Evolutionary conservation across 192 early-diverging fungal species (phyloP).

Genomic region (Gonapodya prolifera): DNA sequence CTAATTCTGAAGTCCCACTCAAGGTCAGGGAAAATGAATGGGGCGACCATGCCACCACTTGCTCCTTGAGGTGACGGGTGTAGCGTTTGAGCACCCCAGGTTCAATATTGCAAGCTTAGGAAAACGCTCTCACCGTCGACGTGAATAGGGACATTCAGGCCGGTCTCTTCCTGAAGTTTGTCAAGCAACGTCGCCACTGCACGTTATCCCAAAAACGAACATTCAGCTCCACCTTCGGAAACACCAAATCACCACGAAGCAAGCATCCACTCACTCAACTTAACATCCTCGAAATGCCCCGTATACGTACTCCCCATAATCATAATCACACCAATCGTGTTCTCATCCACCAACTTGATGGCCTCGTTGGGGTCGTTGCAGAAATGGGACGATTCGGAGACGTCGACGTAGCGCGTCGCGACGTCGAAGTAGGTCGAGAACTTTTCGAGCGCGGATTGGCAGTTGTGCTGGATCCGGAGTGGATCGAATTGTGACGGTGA

Average conservation of each 20-base stretch:
- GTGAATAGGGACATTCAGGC: conserved; percentile 65
- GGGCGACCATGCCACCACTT: conserved; percentile 75
- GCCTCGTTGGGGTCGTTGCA: conserved; percentile 52
- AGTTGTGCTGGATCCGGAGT: conserved; percentile 33
- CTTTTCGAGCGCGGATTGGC: conserved; percentile 62
- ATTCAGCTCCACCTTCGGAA: no score
- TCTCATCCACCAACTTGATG: conserved; percentile 59
- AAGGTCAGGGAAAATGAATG: conserved; percentile 62
- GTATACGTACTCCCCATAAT: conserved; percentile 74
- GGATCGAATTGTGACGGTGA: no score
- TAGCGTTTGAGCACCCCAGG: no score
- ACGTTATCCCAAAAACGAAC: not conserved
- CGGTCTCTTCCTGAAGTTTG: conserved; percentile 40
- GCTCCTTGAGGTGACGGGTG: conserved; percentile 23
- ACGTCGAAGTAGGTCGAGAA: conserved; percentile 66
- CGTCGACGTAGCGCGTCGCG: conserved; percentile 51
- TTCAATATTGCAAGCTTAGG: no score
- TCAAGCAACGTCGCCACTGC: conserved; percentile 34
- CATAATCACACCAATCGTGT: conserved; percentile 67
- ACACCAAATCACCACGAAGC: no score
- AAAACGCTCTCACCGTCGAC: conserved; percentile 55
- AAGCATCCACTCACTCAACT: conserved; percentile 32
- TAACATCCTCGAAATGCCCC: conserved; percentile 70
- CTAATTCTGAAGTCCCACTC: conserved; percentile 50
- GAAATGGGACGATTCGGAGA: conserved; percentile 32